These are phyloP conservation scores for Leishmania gerbilli DNA, from an alignment of 208 protist species.

Conservation along the genomic window DNA sequence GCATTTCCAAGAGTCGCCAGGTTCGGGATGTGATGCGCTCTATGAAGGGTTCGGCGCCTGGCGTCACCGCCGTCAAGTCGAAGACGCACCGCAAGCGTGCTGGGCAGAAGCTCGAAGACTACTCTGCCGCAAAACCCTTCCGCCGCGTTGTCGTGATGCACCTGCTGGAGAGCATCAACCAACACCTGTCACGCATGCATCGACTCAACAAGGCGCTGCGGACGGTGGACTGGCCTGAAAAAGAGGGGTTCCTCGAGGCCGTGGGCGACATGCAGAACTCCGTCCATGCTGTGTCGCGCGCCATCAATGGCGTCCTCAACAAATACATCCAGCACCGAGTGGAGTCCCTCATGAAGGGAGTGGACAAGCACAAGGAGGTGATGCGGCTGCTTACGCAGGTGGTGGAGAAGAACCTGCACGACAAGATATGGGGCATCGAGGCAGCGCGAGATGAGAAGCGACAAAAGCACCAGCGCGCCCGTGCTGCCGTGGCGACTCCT, in stretches of 20 bases:
- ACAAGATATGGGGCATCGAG: conserved; percentile 67
- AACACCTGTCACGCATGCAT: conserved; percentile 59
- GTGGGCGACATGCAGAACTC: conserved; percentile 58
- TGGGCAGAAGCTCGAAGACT: conserved; percentile 88
- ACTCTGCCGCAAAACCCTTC: conserved; percentile 87
- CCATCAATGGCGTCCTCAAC: conserved; percentile 58
- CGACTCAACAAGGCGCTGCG: conserved; percentile 70
- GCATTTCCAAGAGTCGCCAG: conserved; percentile 80
- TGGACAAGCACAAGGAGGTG: conserved; percentile 73
- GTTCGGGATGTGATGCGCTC: conserved; percentile 79
- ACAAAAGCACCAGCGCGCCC: conserved; percentile 46
- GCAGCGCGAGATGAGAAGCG: conserved; percentile 34
- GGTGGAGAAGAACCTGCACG: conserved; percentile 64
- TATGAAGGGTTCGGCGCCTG: conserved; percentile 74
- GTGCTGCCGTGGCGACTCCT: conserved; percentile 6
- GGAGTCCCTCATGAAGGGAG: conserved; percentile 68
- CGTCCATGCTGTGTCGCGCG: conserved; percentile 42
- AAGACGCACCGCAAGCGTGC: conserved; percentile 72
- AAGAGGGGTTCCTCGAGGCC: conserved; percentile 61
- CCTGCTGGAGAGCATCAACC: conserved; percentile 56
- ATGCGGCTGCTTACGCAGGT: conserved; percentile 71
- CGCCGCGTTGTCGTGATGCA: conserved; percentile 73
- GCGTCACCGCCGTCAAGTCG: conserved; percentile 75
- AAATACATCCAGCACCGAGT: conserved; percentile 78
- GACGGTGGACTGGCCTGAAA: conserved; percentile 81